Percentiles rank a stretch among this genome's conserved stretches.
These are phyloP conservation scores for Colletotrichum simmondsii DNA, from an alignment of 2,329 filamentous ascomycete species.

Conservation along the genomic window DNA sequence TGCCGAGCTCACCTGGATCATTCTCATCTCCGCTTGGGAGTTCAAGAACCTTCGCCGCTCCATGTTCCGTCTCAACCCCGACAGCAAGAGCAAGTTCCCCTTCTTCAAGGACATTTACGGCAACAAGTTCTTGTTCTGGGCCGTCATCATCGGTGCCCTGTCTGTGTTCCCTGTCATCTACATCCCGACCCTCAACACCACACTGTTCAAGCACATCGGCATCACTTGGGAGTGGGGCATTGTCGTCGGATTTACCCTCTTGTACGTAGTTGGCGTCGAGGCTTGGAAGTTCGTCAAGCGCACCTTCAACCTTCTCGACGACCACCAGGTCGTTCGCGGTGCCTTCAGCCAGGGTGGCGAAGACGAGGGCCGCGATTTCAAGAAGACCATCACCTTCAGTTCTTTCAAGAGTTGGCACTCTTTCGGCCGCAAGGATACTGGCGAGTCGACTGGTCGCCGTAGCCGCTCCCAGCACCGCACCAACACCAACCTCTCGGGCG, in stretches of 20 bases:
- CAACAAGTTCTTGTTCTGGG: constrained; percentile 78
- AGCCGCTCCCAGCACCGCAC: constrained; percentile 30
- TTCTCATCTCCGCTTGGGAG: constrained; percentile 81
- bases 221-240: constrained; percentile 84
- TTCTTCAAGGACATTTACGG: constrained; percentile 72
- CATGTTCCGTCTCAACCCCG: constrained; percentile 74
- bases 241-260: constrained; percentile 69
- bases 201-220: constrained; percentile 77
- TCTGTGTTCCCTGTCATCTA: constrained; percentile 77
- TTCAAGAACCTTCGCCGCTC: constrained; percentile 79
- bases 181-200: constrained; percentile 75
- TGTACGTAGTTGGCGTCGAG: constrained; percentile 77
- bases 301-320: constrained; percentile 61
- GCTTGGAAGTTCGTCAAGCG: constrained; percentile 79
- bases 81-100: constrained; percentile 60
- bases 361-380: constrained; percentile 51
- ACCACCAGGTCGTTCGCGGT: constrained; percentile 60
- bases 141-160: constrained; percentile 68
- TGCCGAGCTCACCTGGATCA: constrained; percentile 78
- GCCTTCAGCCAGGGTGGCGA: constrained; percentile 64
- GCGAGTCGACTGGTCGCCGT: constrained; percentile 42
- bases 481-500: constrained; percentile 33
- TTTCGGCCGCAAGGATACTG: constrained; percentile 53
- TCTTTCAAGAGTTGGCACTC: constrained; percentile 61
- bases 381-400: constrained; percentile 61